phyloP scores from a whole-genome alignment of 306 rosid species.

The Oxytropis ochrocephala region DNA sequence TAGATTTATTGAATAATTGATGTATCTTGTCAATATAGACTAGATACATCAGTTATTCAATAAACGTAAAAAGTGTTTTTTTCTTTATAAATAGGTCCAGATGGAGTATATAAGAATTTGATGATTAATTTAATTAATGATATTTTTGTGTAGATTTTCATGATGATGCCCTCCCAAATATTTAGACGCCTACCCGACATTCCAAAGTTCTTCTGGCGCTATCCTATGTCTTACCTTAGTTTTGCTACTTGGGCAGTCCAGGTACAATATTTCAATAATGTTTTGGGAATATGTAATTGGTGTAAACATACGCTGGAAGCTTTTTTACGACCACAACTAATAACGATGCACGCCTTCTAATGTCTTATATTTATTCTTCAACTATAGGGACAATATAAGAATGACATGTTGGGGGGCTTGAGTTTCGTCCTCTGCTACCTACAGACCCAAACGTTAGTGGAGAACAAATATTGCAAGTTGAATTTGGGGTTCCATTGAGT shows the following conservation, averaged over 20 bases:
- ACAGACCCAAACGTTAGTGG: slow-evolving; percentile 36
- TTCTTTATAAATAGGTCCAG: too few relatives aligned
- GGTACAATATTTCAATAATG: slow-evolving; percentile 17
- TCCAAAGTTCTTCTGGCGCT: slow-evolving; percentile 50
- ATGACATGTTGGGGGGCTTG: slow-evolving; percentile 50
- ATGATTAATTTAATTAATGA: neutral
- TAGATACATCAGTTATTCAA: too few relatives aligned
- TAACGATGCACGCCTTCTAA: too few relatives aligned
- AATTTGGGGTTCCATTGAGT: slow-evolving; percentile 25
- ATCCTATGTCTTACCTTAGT: slow-evolving; percentile 53
- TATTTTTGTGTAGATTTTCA: slow-evolving; percentile 32
- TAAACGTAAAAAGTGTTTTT: too few relatives aligned
- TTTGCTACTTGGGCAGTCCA: slow-evolving; percentile 42
- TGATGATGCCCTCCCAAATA: slow-evolving; percentile 44
- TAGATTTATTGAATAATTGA: too few relatives aligned
- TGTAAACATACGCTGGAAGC: too few relatives aligned
- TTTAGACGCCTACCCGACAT: slow-evolving; percentile 31
- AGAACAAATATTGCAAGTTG: neutral
- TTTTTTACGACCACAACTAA: too few relatives aligned
- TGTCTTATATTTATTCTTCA: neutral
- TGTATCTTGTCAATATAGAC: too few relatives aligned
- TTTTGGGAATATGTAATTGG: neutral
- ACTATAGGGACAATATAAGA: slow-evolving; percentile 43
- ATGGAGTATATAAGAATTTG: too few relatives aligned
- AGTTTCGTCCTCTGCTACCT: slow-evolving; percentile 30